Evolutionary conservation across 2,329 filamentous ascomycete species (phyloP).

Genomic region (Pseudomassariella vexata): DNA sequence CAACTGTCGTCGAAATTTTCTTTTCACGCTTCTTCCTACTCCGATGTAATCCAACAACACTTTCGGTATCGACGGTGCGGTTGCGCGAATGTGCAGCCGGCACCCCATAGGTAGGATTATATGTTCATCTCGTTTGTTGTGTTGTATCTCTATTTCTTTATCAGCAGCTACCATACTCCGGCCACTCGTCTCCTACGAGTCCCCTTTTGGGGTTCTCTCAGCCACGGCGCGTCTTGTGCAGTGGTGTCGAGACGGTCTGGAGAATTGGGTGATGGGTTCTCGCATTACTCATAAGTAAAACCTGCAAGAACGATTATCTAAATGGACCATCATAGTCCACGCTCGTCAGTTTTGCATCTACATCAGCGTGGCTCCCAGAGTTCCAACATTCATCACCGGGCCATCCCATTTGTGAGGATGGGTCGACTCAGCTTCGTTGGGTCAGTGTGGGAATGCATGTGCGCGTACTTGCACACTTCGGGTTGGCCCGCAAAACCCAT

Average conservation of each 20-base stretch:
- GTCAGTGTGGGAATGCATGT: too few relatives aligned
- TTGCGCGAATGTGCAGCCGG: too few relatives aligned
- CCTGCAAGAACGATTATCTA: conserved; percentile 36
- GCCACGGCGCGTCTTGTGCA: conserved; percentile 26
- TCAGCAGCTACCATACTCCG: conserved; percentile 17
- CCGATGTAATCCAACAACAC: too few relatives aligned
- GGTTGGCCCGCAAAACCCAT: too few relatives aligned
- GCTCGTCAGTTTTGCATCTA: conserved; percentile 32
- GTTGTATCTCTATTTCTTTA: conserved; percentile 4
- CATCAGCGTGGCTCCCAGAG: conserved; percentile 47
- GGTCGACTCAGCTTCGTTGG: too few relatives aligned
- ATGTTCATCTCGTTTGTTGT: background rate
- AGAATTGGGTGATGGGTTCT: conserved; percentile 15
- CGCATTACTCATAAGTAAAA: conserved; percentile 11
- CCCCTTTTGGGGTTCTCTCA: conserved; percentile 23
- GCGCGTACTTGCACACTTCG: too few relatives aligned
- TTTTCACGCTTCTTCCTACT: too few relatives aligned
- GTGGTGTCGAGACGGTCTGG: conserved; percentile 24
- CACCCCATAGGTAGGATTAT: too few relatives aligned
- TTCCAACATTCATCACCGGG: conserved; percentile 45
- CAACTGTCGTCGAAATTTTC: too few relatives aligned
- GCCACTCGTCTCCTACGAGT: conserved; percentile 26
- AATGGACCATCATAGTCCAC: conserved; percentile 49
- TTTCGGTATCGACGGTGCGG: too few relatives aligned
- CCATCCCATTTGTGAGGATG: too few relatives aligned